These are phyloP conservation scores for Plasmodium cynomolgi DNA, from an alignment of 169 alveolate genomes.

Conservation along the genomic window DNA sequence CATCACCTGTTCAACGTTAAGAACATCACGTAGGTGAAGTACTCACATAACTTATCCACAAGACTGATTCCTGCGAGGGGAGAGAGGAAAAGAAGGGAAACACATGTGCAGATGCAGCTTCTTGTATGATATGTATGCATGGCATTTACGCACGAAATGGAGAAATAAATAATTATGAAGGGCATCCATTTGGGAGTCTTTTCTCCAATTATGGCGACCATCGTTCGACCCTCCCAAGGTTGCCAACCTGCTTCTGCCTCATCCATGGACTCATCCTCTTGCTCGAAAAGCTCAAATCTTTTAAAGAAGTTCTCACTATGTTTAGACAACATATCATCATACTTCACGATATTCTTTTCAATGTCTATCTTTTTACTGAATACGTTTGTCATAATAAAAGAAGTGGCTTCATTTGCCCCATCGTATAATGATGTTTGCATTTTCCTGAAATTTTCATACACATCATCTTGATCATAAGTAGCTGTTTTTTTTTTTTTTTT, in stretches of 20 bases:
- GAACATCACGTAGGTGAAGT: constrained; percentile 47
- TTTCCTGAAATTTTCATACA: constrained; percentile 13
- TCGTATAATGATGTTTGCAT: constrained; percentile 38
- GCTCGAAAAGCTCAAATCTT: constrained; percentile 27
- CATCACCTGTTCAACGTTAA: constrained; percentile 22
- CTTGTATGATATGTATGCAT: background rate
- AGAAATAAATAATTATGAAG: background rate
- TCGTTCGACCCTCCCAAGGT: background rate
- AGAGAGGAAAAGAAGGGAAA: background rate
- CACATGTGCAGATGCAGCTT: background rate
- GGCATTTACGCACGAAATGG: background rate
- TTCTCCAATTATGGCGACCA: background rate
- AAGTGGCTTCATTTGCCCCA: constrained; percentile 28
- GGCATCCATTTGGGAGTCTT: background rate
- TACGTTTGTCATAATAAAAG: constrained; percentile 26
- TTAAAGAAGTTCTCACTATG: constrained; percentile 37
- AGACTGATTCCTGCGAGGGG: constrained; percentile 7
- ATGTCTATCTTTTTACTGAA: background rate
- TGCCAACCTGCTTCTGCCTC: background rate
- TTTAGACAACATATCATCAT: constrained; percentile 46
- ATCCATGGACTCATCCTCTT: constrained; percentile 7
- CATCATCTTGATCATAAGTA: background rate
- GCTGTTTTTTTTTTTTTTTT: constrained; percentile 1
- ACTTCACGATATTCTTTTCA: constrained; percentile 40
- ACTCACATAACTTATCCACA: constrained; percentile 44